Base-by-base conservation (phyloP, 2,329 filamentous ascomycete genomes). In the Aspergillus spinulosporus region DNA sequence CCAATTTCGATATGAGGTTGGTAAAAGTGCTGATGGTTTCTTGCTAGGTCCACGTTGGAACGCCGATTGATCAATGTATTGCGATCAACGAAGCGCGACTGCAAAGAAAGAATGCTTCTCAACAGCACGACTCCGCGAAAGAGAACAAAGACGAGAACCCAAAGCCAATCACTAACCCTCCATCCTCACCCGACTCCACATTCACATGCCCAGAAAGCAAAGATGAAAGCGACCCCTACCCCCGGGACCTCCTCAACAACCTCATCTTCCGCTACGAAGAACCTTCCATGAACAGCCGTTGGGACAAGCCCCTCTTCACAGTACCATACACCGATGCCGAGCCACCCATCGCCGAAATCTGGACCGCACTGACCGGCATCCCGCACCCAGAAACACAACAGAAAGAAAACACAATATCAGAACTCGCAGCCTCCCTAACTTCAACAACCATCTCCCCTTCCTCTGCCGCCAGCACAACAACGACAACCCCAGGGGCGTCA, bases 191-290 rank as follows among this genome's bases (percentile, higher is more conserved):
- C 6, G 5, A 14, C 1, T 46, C 63, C 29, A 48, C 49, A 31
- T 32, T 43, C 26, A 39, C 21, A 50, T 14, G 21, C 21, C 21
- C 21, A 21, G 21, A 21, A 21, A 21, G 21, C 21, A 21, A 21
- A 21, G 61, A 66, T 36, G 39, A 54, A 8, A 72, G 74, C 60
- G 70, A 74, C 62, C 66, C 63, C 2, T 86, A 87, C 63, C 76
- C 78, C 0, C 68, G 80, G 4, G 80, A 82, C n/a, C 79, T 85
- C 52, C 84, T 87, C 62, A 78, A 84, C 60, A 87, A 87, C 64
- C 79, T 88, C 43, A 79, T 86, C 62, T 87, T 85, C 71, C 78
- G 85, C 57, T 87, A 86, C 67, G 85, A 88, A 72, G 85, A 87
- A 72, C 84, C 84, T n/a, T 85, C 83, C 65, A 84, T 82, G 37